Conservation (phyloP, 805 yeast species). For the Gaillardinia entomophila region DNA sequence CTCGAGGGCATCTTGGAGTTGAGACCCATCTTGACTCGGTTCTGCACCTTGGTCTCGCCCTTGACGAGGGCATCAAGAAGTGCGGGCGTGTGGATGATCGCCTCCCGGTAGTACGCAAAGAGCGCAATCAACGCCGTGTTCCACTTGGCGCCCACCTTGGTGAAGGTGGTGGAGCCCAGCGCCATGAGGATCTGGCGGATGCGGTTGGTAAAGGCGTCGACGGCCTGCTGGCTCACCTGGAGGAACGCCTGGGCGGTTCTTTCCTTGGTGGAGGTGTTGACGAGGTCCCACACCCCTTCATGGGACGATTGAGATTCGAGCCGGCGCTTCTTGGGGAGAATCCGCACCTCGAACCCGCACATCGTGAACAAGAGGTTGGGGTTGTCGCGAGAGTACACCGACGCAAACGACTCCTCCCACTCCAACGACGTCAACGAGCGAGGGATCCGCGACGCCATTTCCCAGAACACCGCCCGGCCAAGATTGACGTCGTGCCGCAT, state of each 20-base stretch:
- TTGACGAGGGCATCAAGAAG: conserved; percentile 79
- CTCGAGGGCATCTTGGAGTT: conserved; percentile 98
- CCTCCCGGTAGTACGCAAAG: conserved; percentile 89
- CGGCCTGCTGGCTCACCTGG: conserved; percentile 76
- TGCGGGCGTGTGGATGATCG: conserved; percentile 75
- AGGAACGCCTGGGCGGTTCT: conserved; percentile 84
- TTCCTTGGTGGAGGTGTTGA: conserved; percentile 66
- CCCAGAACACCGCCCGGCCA: conserved; percentile 93
- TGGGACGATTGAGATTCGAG: conserved; percentile 46
- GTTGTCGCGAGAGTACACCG: conserved; percentile 87
- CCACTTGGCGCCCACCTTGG: conserved; percentile 94
- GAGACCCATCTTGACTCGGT: conserved; percentile 87
- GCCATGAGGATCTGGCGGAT: conserved; percentile 90
- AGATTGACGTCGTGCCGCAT: conserved; percentile 88
- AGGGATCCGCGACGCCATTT: conserved; percentile 75
- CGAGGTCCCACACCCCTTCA: conserved; percentile 91
- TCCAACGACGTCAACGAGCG: conserved; percentile 60
- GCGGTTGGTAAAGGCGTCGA: conserved; percentile 74
- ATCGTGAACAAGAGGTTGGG: conserved; percentile 83
- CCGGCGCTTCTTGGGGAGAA: conserved; percentile 67
- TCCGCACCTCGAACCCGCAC: conserved; percentile 93
- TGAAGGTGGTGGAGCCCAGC: conserved; percentile 91
- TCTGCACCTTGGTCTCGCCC: conserved; percentile 90
- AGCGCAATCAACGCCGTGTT: conserved; percentile 83
- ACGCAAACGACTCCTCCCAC: conserved; percentile 79